These are phyloP conservation scores for Aspergillus phoenicis DNA, from an alignment of 2,329 filamentous ascomycete genomes.

Conservation along the genomic window DNA sequence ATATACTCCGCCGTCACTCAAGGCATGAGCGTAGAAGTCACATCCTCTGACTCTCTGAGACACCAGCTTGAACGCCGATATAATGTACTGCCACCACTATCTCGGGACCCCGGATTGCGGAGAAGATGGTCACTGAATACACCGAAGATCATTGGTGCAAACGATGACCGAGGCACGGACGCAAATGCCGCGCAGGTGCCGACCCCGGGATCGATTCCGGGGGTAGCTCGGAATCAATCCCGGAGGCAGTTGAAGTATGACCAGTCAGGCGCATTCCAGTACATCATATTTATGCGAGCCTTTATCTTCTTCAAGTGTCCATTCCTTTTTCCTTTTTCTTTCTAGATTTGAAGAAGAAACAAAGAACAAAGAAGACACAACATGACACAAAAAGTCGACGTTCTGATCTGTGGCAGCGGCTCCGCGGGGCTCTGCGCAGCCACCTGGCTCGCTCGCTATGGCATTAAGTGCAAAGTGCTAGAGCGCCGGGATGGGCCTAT, in stretches of 20 bases:
- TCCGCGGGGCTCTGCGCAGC: constrained; percentile 65
- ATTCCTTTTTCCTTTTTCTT: background rate
- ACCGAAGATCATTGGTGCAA: background rate
- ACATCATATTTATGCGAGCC: background rate
- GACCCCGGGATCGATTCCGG: constrained; percentile 20
- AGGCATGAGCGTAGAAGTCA: too few relatives aligned
- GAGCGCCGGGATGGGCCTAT: constrained; percentile 60
- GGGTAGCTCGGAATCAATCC: constrained; percentile 18
- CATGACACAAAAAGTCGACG: constrained; percentile 45
- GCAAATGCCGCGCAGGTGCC: constrained; percentile 3
- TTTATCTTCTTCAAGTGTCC: background rate
- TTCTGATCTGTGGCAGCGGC: constrained; percentile 64
- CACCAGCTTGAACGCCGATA: background rate
- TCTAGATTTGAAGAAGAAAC: too few relatives aligned
- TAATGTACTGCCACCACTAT: background rate
- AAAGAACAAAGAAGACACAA: background rate
- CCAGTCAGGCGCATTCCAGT: background rate
- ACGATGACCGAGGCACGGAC: background rate
- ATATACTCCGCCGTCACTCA: background rate
- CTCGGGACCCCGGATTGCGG: background rate
- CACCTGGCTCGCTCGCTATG: constrained; percentile 61
- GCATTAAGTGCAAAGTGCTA: constrained; percentile 60
- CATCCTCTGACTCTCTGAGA: background rate
- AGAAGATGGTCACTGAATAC: background rate
- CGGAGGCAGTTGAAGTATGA: constrained; percentile 9